Conservation (phyloP, 2,329 filamentous ascomycete species). For the Aureobasidium sp. region DNA sequence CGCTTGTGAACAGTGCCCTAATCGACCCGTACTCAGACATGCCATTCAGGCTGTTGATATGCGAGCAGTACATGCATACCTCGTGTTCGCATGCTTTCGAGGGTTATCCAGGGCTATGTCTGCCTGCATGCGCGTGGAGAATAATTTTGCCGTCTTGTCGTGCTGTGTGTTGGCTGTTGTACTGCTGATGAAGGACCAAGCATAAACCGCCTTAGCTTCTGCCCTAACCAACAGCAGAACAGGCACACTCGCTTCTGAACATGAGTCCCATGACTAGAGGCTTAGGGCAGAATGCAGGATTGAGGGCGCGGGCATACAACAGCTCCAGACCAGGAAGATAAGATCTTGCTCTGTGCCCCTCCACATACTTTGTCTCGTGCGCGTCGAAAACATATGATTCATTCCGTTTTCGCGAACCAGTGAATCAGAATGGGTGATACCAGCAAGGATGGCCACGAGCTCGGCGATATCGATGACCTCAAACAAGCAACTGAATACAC, state of each 20-base stretch:
- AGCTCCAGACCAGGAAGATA: not conserved
- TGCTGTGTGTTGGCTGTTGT: not conserved
- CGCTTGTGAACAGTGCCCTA: not conserved
- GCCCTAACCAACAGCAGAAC: not conserved
- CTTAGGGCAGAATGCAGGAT: not conserved
- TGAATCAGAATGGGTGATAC: not conserved
- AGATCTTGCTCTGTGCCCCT: not conserved
- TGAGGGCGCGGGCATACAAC: not conserved
- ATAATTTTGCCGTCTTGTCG: not conserved
- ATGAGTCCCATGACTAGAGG: not conserved
- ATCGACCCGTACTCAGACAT: too few relatives aligned
- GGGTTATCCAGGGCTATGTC: not conserved
- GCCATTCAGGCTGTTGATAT: not conserved
- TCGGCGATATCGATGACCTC: conserved; percentile 26
- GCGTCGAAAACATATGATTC: not conserved
- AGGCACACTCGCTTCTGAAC: not conserved
- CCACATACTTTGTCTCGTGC: not conserved
- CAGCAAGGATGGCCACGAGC: conserved; percentile 17
- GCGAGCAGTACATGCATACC: not conserved
- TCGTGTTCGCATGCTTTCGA: not conserved
- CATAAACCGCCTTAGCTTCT: not conserved
- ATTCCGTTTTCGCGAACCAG: not conserved
- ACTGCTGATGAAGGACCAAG: not conserved
- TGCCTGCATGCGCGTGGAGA: not conserved
- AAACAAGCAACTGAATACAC: conserved; percentile 25